Base-by-base conservation (phyloP, 2,329 filamentous ascomycete species). In the Botrytis sinoallii region DNA sequence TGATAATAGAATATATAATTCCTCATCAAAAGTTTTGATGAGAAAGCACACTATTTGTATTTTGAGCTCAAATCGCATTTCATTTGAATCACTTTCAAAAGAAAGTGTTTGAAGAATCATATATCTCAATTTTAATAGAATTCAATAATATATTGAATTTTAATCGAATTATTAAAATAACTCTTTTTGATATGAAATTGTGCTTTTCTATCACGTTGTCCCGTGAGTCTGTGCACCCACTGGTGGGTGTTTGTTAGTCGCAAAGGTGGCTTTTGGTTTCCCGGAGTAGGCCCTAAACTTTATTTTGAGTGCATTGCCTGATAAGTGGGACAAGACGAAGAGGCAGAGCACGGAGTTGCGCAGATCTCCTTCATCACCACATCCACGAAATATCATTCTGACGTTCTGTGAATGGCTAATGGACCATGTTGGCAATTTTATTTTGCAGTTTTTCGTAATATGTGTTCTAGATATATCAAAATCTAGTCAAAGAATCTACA, bases 401-500 rank as follows among this genome's bases (percentile, higher is more conserved):
- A 52, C 12, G 10, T 52, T n/a, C 48, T 52, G n/a, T 59, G 55
- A n/a, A 59, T 59, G 16, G n/a, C 14, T 59, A 32, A 32, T 32
- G 32, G 14, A 20, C n/a, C 0, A n/a, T 12, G 38, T 7, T n/a
- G 38, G 22, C 48, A 63, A 63, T 63, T 42, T 63, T 1, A n/a
- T 42, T 6, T 63, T 55, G n/a, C 22, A 1, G 3, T 48, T 48
- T 48, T n/a, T 25, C 25, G 25, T 55, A n/a, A 14, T 55, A 12
- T 55, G 12, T 55, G 48, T 55, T n/a, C 25, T 55, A 48, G 22
- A 48, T 48, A 48, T 55, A 55, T 65, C 59, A 71, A 32, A 71
- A 71, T 42, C 69, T 65, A 18, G 59, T 65, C 59, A 71, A n/a
- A 55, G 69, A 71, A 40, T 71, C 69, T 29, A 71, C 69, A 42